Conservation (phyloP, 2,329 filamentous ascomycete species). For the Ascomycota sp. region DNA sequence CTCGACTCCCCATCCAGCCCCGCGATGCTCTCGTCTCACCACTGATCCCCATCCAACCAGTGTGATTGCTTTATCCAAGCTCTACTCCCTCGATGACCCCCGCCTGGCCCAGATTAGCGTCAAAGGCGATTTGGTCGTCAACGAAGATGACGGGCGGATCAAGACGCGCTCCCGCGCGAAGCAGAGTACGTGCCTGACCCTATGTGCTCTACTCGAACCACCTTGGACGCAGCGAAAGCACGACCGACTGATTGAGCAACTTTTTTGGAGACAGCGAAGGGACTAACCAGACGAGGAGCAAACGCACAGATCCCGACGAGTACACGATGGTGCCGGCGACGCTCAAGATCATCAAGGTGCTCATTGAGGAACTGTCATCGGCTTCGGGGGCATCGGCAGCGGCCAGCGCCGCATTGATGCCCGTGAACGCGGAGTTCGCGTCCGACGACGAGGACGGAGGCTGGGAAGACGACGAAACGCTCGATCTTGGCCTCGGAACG, state of each 20-base stretch:
- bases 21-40: slow-evolving; percentile 9
- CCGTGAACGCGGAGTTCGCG: slow-evolving; percentile 36
- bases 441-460: slow-evolving; percentile 58
- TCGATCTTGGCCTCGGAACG: slow-evolving; percentile 54
- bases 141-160: slow-evolving; percentile 54
- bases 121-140: slow-evolving; percentile 77
- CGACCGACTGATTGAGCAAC: background rate
- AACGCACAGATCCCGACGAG: slow-evolving; percentile 52
- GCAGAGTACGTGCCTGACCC: slow-evolving; percentile 33
- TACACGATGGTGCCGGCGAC: slow-evolving; percentile 75
- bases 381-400: slow-evolving; percentile 47
- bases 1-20: too few species aligned
- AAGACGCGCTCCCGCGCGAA: slow-evolving; percentile 85
- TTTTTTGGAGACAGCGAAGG: slow-evolving; percentile 3
- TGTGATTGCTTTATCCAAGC: slow-evolving; percentile 78
- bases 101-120: slow-evolving; percentile 63
- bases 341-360: slow-evolving; percentile 88
- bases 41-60: slow-evolving; percentile 30
- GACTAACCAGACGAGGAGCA: slow-evolving; percentile 9
- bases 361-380: slow-evolving; percentile 77
- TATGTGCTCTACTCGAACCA: too few species aligned
- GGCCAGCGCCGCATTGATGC: slow-evolving; percentile 41
- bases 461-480: slow-evolving; percentile 61
- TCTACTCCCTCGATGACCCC: slow-evolving; percentile 72
- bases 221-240: too few species aligned